Evolutionary conservation across 1,284 basidiomycete genomes (phyloP).

Genomic region (Ganoderma sp.): DNA sequence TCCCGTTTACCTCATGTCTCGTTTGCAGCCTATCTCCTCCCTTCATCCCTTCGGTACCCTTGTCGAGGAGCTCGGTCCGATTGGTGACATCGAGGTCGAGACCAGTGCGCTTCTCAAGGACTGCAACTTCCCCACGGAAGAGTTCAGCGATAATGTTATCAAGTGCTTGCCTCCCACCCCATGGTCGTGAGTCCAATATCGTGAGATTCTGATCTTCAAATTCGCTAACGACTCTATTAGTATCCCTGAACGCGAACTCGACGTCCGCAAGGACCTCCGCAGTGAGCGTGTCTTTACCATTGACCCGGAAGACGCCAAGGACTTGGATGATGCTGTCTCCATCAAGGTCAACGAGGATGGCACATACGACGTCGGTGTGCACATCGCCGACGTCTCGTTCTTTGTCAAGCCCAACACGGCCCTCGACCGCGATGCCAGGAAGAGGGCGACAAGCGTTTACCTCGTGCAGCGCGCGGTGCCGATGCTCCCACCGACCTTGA

Average conservation of each 20-base stretch:
- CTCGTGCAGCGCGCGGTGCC: conserved; percentile 94
- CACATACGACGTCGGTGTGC: conserved; percentile 89
- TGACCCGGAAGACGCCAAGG: conserved; percentile 89
- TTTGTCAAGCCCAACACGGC: conserved; percentile 97
- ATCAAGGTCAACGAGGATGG: conserved; percentile 90
- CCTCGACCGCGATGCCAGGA: conserved; percentile 96
- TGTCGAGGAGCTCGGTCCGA: conserved; percentile 98
- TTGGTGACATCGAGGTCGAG: conserved; percentile 97
- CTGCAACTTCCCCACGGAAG: conserved; percentile 96
- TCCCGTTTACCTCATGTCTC: conserved; percentile 26
- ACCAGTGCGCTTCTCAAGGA: conserved; percentile 97
- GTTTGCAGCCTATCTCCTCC: conserved; percentile 82
- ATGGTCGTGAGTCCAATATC: conserved; percentile 73
- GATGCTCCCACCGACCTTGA: conserved; percentile 92
- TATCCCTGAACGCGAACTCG: conserved; percentile 91
- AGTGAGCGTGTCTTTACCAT: conserved; percentile 90
- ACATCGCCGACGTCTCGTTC: conserved; percentile 95
- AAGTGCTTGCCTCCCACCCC: conserved; percentile 95
- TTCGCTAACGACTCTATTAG: conserved; percentile 45
- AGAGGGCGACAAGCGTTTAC: conserved; percentile 96
- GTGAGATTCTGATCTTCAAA: background rate
- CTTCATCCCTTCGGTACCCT: conserved; percentile 99
- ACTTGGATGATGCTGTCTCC: conserved; percentile 94
- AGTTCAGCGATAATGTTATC: conserved; percentile 91
- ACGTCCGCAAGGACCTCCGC: conserved; percentile 88